These are phyloP conservation scores for Viola odorata DNA, from an alignment of 345 rosid genomes.

Conservation along the genomic window DNA sequence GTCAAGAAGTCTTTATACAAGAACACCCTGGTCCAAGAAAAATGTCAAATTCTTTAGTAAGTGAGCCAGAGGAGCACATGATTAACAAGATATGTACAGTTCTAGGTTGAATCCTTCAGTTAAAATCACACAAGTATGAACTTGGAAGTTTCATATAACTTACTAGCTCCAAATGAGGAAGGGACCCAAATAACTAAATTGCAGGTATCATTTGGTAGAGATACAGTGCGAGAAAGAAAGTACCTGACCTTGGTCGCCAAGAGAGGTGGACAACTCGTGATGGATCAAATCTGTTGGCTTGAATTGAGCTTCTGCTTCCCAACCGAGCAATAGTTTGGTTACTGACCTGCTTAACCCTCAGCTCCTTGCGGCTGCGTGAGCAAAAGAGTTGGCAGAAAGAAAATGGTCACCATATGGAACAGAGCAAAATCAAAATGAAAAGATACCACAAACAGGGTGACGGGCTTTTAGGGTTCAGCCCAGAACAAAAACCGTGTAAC, in stretches of 20 bases:
- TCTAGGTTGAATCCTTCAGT: not conserved
- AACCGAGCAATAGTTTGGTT: constrained; percentile 14
- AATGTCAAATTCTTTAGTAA: constrained; percentile 22
- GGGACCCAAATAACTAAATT: not conserved
- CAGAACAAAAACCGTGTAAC: no score
- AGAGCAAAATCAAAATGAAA: no score
- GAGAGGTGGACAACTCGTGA: constrained; percentile 62
- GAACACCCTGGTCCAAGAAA: constrained; percentile 55
- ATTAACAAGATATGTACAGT: not conserved
- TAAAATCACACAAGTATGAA: no score
- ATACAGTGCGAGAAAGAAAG: constrained; percentile 6
- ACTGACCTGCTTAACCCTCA: constrained; percentile 39
- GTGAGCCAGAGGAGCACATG: constrained; percentile 2
- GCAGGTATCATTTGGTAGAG: not conserved
- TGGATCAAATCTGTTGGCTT: constrained; percentile 46
- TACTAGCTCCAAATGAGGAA: no score
- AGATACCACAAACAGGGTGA: no score
- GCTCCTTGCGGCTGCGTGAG: constrained; percentile 50
- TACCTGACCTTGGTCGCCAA: constrained; percentile 99
- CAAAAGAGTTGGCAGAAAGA: no score
- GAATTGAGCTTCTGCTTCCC: constrained; percentile 21
- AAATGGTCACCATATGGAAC: no score
- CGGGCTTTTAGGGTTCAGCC: no score
- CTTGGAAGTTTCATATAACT: no score
- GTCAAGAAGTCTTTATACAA: constrained; percentile 60